phyloP scores from a whole-genome alignment of 495 filamentous ascomycete genomes.

The Xylaria scruposa region DNA sequence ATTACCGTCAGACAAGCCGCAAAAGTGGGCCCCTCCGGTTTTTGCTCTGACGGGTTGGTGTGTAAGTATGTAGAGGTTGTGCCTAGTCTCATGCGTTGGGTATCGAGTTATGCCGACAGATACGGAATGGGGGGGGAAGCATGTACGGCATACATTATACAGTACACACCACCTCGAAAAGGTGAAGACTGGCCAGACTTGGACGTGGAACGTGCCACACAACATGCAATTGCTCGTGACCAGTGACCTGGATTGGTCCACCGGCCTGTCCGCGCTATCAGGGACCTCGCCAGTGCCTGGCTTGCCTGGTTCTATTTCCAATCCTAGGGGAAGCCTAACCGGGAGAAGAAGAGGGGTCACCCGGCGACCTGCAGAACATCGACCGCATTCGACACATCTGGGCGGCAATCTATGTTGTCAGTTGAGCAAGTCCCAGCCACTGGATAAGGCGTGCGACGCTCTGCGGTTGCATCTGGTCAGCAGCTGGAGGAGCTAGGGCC shows the following conservation, averaged over 20 bases:
- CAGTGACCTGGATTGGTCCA: constrained; percentile 7
- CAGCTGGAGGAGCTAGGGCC: constrained; percentile 19
- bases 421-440: constrained; percentile 26
- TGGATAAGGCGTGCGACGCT: constrained; percentile 23
- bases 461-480: constrained; percentile 18
- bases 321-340: constrained; percentile 13
- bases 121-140: background rate
- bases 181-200: constrained; percentile 12
- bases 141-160: background rate
- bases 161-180: constrained; percentile 11
- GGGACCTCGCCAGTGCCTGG: constrained; percentile 13
- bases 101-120: constrained; percentile 1
- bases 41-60: background rate
- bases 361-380: constrained; percentile 20
- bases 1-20: constrained; percentile 6
- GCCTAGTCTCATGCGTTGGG: constrained; percentile 5
- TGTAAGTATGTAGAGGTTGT: background rate
- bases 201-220: constrained; percentile 13
- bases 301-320: constrained; percentile 24
- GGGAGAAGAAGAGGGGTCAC: constrained; percentile 23
- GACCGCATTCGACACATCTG: constrained; percentile 12
- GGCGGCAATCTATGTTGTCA: constrained; percentile 24
- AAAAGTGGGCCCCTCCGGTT: constrained; percentile 18
- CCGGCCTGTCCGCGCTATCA: constrained; percentile 14
- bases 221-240: constrained; percentile 19